Conservation (phyloP, 495 filamentous ascomycete species). For the Amniculicola lignicola region DNA sequence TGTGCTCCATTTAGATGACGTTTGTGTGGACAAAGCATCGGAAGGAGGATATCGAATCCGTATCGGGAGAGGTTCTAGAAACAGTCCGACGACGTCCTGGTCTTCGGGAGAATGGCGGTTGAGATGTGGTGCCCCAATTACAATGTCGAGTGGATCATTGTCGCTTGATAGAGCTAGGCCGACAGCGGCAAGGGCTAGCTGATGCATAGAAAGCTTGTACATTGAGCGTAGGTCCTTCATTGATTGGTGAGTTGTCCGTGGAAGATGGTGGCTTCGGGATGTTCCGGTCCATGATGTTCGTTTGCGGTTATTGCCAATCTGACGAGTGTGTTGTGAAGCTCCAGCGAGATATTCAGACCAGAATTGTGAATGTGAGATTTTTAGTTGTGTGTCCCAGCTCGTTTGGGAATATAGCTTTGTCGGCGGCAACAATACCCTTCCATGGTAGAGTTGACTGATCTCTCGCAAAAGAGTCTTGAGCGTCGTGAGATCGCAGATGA, state of each 20-base stretch:
- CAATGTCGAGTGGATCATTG: constrained; percentile 29
- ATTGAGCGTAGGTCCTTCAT: constrained; percentile 2
- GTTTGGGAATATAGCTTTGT: constrained; percentile 3
- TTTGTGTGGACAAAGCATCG: neutral
- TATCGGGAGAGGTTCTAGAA: constrained; percentile 41
- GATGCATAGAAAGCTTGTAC: constrained; percentile 35
- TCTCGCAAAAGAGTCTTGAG: constrained; percentile 33
- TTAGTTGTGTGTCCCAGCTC: neutral
- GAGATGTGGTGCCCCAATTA: constrained; percentile 36
- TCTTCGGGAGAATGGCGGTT: constrained; percentile 37
- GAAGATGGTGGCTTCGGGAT: neutral
- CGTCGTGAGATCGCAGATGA: constrained; percentile 37
- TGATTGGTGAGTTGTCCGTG: neutral
- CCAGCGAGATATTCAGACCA: constrained; percentile 1
- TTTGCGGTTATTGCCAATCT: neutral
- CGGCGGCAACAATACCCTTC: neutral
- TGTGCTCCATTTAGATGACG: neutral
- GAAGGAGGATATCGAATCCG: constrained; percentile 30
- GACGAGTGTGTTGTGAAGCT: no score
- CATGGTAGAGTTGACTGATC: constrained; percentile 25
- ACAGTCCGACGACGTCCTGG: constrained; percentile 37
- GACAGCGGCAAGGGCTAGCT: constrained; percentile 37
- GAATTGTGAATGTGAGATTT: neutral
- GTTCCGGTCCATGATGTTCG: constrained; percentile 4
- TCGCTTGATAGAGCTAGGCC: constrained; percentile 28